These are phyloP conservation scores for Cinnamomum chago DNA, from an alignment of 164 flowering plant genomes.

Conservation along the genomic window DNA sequence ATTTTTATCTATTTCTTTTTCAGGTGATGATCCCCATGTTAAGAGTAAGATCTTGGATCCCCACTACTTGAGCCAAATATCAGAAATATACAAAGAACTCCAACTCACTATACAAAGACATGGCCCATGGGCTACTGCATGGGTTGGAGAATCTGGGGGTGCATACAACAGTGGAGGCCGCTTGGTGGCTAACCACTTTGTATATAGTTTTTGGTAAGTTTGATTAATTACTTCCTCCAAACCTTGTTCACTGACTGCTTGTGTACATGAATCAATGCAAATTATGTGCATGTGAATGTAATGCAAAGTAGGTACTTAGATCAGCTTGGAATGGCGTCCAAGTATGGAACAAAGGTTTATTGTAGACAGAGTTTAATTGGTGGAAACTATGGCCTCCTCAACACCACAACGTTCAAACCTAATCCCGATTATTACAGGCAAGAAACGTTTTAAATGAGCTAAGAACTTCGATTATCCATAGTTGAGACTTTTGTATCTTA, in stretches of 20 bases:
- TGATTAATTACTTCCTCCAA: neutral
- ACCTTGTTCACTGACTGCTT: neutral
- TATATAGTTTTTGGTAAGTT: constrained; percentile 73
- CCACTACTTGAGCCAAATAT: constrained; percentile 24
- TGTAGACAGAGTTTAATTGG: constrained; percentile 88
- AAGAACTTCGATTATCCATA: neutral
- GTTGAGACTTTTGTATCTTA: neutral
- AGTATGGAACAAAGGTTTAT: constrained; percentile 66
- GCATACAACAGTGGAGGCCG: constrained; percentile 86
- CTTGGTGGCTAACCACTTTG: constrained; percentile 65
- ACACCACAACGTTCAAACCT: constrained; percentile 60
- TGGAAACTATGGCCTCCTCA: constrained; percentile 84
- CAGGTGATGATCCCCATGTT: constrained; percentile 64
- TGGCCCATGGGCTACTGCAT: constrained; percentile 79
- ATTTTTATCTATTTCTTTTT: constrained; percentile 2
- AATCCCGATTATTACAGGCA: constrained; percentile 94
- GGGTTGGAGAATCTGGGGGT: constrained; percentile 99
- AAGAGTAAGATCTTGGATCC: constrained; percentile 57
- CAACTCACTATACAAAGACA: constrained; percentile 30
- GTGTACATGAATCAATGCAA: neutral
- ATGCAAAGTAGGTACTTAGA: constrained; percentile 66
- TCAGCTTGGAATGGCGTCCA: constrained; percentile 91
- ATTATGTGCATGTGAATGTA: neutral
- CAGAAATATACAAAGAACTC: constrained; percentile 37
- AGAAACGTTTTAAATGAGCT: constrained; percentile 12